Base-by-base conservation (phyloP, 371 early-diverging fungal genomes). In the Mucor velutinosus region DNA sequence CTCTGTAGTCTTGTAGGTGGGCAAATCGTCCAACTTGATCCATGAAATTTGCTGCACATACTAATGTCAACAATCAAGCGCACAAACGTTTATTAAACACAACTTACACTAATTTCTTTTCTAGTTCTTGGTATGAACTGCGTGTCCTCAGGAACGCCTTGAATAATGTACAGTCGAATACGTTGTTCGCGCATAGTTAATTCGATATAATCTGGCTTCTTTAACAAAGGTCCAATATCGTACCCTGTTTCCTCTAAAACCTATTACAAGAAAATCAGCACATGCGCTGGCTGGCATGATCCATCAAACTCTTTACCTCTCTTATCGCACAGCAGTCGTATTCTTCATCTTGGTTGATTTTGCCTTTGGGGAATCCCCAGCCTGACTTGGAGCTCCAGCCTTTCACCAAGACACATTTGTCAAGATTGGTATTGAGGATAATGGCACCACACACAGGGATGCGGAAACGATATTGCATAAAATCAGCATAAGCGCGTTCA, bases 391-490 rank as follows among this genome's bases (percentile, higher is more conserved):
- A 87, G 65, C 90, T 91, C 93, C 95, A 97, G 23, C 99, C 97
- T 73, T 93, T 90, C 27, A 98, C 98, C 37, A 97, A 80, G 49
- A 97, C 75, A 67, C 86, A 92, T 89, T 97, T 94, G 75, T 94
- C 92, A 70, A 97, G 81, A 11, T 72, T 75, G 23, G 84, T 76
- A 79, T 98, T 98, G 64, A 99, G 75, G 58, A 99, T 90, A 60
- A 99, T 96, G n/a, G 98, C 98, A 3, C 99, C 99, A 78, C 97
- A 99, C 15, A 99, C 99, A 11, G 99, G 99, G 19, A 99, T 98
- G 47, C 93, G 86, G 70, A 95, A 90, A 80, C 99, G 97, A 86
- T 99, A 99, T 67, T 93, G 90, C 86, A 95, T 89, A 78, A 99
- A 99, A 58, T 90, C 92, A 37, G 83, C 86, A 71, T 92, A 99